These are phyloP conservation scores for Yamadazyma scolyti DNA, from an alignment of 805 yeast genomes.

Conservation along the genomic window DNA sequence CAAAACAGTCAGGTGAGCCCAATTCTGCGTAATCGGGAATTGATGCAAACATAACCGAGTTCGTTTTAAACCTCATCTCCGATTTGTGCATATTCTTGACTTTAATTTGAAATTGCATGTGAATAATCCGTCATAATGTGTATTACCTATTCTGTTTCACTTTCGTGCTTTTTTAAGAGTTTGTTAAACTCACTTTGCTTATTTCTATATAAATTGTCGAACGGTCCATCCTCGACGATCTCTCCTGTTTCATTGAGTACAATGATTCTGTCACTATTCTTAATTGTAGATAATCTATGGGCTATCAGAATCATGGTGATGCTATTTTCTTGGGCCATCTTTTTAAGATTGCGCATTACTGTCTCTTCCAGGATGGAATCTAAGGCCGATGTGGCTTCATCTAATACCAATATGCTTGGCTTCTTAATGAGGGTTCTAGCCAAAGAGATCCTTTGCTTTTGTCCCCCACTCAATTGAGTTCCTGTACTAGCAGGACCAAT, in stretches of 20 bases:
- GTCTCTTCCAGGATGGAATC: constrained; percentile 86
- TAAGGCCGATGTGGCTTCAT: constrained; percentile 93
- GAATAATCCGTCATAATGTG: too few relatives aligned
- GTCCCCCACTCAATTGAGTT: constrained; percentile 87
- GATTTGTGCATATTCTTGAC: too few relatives aligned
- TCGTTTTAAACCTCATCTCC: too few relatives aligned
- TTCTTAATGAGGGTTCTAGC: constrained; percentile 80
- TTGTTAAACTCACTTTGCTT: constrained; percentile 31
- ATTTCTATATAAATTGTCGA: constrained; percentile 22
- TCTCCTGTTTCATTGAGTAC: constrained; percentile 56
- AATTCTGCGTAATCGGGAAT: too few relatives aligned
- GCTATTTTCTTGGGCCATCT: constrained; percentile 47
- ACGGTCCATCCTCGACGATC: constrained; percentile 61
- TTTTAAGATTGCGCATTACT: constrained; percentile 67
- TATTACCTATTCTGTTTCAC: too few relatives aligned
- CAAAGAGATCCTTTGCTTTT: constrained; percentile 86
- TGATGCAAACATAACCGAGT: too few relatives aligned
- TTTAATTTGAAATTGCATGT: too few relatives aligned
- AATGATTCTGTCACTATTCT: constrained; percentile 73
- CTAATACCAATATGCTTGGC: constrained; percentile 79
- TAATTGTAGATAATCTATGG: constrained; percentile 84
- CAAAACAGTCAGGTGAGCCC: too few relatives aligned
- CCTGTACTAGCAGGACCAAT: constrained; percentile 76
- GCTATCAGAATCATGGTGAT: constrained; percentile 84
- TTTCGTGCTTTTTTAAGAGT: constrained; percentile 22